Evolutionary conservation across 2,329 filamentous ascomycete species (phyloP), one percentile per base, ranked within the genome.

Genomic region (Plectosphaerella plurivora): DNA sequence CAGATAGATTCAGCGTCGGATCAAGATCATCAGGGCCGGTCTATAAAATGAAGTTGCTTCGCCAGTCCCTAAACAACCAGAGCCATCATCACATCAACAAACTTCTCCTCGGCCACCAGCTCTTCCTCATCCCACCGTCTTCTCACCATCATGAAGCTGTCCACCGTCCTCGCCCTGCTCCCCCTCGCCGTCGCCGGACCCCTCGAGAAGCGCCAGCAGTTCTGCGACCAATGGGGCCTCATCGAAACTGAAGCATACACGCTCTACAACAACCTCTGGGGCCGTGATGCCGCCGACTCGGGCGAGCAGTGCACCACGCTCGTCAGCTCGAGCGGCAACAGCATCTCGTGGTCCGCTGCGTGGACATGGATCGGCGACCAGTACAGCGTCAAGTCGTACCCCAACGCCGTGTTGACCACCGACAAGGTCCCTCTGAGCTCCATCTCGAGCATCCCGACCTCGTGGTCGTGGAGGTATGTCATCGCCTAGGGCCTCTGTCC

Each of bases 231-330:
- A 56, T 72, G 61, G 58, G 69, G 57, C 28, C 59, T 63, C 14
- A 51, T 52, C 51, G 60, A 53, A 2, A 59, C 59, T 2, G 67
- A 66, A 16, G 60, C 59, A 42, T 72, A 65, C 57, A 70, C 61
- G 41, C 51, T 72, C 35, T 73, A 72, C 61, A 73, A 74, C 57
- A 67, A 74, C 57, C 63, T 70, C 47, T 74, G 72, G 72, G 70
- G 70, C 33, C 47, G 64, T 51, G 61, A 53, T 51, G 59, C 55
- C 45, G 62, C 63, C 35, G 65, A 65, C 47, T 55, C 59, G 20
- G 73, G 72, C 50, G 60, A 53, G 16, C 73, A 75, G 60, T 75
- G 73, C 63, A 70, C 70, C 14, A 64, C 63, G 7, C 56, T 75
- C 12, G 66, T 71, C 53, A 67, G 64, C 24, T 56, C 64, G 42